A percentile compares a stretch with the other conserved stretches of the same genome.
Conservation (phyloP, 1,284 basidiomycete genomes). For the Cryptococcus amylolentus region DNA sequence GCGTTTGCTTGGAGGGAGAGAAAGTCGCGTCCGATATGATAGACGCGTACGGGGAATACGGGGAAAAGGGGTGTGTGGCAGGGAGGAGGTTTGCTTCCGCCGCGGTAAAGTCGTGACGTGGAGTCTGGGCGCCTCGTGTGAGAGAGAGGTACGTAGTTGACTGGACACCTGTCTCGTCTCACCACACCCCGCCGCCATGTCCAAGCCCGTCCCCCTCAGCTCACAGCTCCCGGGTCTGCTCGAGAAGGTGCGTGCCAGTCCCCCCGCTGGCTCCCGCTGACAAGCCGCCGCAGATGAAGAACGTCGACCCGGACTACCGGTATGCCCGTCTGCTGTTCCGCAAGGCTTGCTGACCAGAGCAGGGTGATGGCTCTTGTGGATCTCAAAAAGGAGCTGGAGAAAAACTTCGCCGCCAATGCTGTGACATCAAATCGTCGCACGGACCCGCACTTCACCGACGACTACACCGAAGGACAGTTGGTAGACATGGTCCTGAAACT, state of each 20-base stretch:
- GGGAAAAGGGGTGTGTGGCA: not conserved
- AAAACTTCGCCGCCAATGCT: slow-evolving; percentile 53
- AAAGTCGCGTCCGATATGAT: not conserved
- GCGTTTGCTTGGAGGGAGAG: not conserved
- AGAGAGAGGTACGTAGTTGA: no score
- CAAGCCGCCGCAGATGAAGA: slow-evolving; percentile 31
- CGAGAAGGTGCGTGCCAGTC: slow-evolving; percentile 21
- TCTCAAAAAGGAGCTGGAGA: slow-evolving; percentile 77
- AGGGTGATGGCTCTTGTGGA: slow-evolving; percentile 96
- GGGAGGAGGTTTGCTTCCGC: not conserved
- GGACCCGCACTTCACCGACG: slow-evolving; percentile 59
- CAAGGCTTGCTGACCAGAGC: slow-evolving; percentile 7
- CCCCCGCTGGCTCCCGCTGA: not conserved
- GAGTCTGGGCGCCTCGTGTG: no score
- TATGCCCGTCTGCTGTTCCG: slow-evolving; percentile 10
- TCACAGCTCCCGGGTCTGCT: slow-evolving; percentile 15
- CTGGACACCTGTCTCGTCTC: no score
- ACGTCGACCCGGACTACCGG: slow-evolving; percentile 42
- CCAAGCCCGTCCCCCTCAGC: not conserved
- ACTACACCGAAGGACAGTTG: slow-evolving; percentile 73
- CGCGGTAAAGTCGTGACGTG: no score
- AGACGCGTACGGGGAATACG: not conserved
- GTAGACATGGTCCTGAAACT: slow-evolving; percentile 74
- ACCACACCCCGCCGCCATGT: not conserved
- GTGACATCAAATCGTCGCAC: slow-evolving; percentile 55